A percentile compares a stretch with the other conserved stretches of the same genome.
Conservation (phyloP, 495 filamentous ascomycete genomes). For the Lasiosphaeriaceae sp. region DNA sequence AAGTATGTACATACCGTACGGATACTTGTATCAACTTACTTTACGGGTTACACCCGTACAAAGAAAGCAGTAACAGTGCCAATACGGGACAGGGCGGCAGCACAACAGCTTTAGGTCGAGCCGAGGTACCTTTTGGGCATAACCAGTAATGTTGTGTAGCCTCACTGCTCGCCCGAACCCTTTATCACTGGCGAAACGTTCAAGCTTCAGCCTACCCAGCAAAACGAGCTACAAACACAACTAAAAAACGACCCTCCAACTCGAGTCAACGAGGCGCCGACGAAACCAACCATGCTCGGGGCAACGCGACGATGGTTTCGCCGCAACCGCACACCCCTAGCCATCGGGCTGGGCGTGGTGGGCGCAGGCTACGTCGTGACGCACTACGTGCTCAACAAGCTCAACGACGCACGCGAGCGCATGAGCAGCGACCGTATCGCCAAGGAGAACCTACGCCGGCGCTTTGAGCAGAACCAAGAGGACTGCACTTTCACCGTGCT, state of each 20-base stretch:
- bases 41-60: no score
- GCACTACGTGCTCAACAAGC: slow-evolving; percentile 86
- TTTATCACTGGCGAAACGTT: not conserved
- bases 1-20: no score
- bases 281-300: slow-evolving; percentile 60
- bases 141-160: no score
- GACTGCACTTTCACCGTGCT: slow-evolving; percentile 98
- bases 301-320: slow-evolving; percentile 82
- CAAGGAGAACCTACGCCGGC: slow-evolving; percentile 87
- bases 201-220: not conserved
- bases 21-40: no score
- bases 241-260: no score
- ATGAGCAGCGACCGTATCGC: slow-evolving; percentile 94
- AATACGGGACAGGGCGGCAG: no score
- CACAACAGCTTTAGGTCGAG: slow-evolving; percentile 11
- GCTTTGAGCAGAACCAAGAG: slow-evolving; percentile 98
- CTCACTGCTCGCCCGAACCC: not conserved
- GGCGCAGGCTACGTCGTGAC: slow-evolving; percentile 89
- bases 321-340: slow-evolving; percentile 86
- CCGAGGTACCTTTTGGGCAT: slow-evolving; percentile 19
- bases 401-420: slow-evolving; percentile 87
- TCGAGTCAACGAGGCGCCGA: no score
- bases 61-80: no score
- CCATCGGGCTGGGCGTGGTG: slow-evolving; percentile 78
- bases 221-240: no score